Base-by-base conservation (phyloP, 768 basidiomycete genomes). In the Termitomyces sp. region DNA sequence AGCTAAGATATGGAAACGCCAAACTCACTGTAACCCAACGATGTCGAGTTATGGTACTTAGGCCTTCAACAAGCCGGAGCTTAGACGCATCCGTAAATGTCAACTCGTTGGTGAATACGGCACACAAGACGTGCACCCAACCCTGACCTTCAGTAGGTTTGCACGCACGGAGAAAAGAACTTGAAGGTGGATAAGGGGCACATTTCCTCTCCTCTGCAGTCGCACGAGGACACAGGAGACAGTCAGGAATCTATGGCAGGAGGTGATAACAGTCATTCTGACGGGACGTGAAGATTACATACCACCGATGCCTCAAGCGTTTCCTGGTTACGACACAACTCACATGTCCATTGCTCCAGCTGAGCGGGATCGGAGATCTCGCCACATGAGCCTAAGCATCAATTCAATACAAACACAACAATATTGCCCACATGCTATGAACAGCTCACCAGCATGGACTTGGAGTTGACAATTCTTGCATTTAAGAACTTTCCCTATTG, bases 141-240 rank as follows among this genome's bases (percentile, higher is more conserved):
- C 89, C 87, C 69, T 92, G 88, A 10, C 92, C 92, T 74, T 97
- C 94, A 0, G 94, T 96, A 7, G 92, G 92, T 67, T 95, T 96
- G 67, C 84, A 85, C 43, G 85, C 84, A 55, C 92, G 80, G 57
- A 94, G 73, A 67, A 80, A 95, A 32, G 78, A 80, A 64, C 88
- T 83, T 5, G 82, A 64, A 5, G 82, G 74, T 41, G 83, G 80
- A 52, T 75, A 73, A 30, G 75, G 70, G 5, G 70, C 67, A 59
- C 74, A 75, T 67, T 76, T 79, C 60, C 74, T 79, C 26, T 80
- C 76, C 59, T 84, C 81, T 44, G 76, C 71, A 24, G 75, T 71
- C 48, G 74, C 68, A 20, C 83, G 80, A 8, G 94, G 92, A 69
- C 94, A 97, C 18, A 97, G 77, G 2, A 95, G 75, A 68, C 94